phyloP scores from a whole-genome alignment of 179 eudicot genomes.

The Amaranthus tricolor region DNA sequence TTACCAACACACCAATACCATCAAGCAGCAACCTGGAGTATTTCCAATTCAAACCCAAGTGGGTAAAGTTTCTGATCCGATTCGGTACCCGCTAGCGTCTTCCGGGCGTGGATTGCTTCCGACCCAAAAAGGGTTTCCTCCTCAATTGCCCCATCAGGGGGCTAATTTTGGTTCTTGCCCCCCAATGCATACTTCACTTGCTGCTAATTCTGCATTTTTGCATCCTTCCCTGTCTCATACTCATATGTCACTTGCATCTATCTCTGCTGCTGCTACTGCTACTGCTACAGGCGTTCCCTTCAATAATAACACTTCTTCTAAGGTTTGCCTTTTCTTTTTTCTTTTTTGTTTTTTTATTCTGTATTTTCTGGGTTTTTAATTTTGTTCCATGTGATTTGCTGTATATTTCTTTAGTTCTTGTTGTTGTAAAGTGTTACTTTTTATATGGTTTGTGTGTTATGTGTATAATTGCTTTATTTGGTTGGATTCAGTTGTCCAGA shows the following conservation, averaged over 20 bases:
- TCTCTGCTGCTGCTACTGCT: background rate
- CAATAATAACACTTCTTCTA: background rate
- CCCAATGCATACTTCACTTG: background rate
- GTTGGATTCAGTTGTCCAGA: too few relatives aligned
- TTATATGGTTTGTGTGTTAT: background rate
- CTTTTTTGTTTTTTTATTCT: background rate
- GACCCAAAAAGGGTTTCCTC: background rate
- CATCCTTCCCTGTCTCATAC: background rate
- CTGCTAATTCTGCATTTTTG: background rate
- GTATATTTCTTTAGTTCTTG: background rate
- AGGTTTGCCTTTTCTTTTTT: background rate
- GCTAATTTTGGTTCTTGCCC: background rate
- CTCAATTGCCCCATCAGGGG: background rate
- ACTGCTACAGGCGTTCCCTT: background rate
- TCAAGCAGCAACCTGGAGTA: background rate
- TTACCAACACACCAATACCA: background rate
- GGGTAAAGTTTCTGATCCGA: background rate
- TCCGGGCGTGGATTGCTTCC: slow-evolving; percentile 18
- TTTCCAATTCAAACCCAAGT: slow-evolving; percentile 6
- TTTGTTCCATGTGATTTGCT: background rate
- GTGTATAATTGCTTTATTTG: background rate
- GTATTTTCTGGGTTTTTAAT: background rate
- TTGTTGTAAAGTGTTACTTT: background rate
- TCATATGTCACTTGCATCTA: background rate
- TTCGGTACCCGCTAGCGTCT: slow-evolving; percentile 16